A percentile compares a stretch with the other conserved stretches of the same genome.
Conservation (phyloP, 2,329 filamentous ascomycete genomes). For the Geosmithia putterillii region DNA sequence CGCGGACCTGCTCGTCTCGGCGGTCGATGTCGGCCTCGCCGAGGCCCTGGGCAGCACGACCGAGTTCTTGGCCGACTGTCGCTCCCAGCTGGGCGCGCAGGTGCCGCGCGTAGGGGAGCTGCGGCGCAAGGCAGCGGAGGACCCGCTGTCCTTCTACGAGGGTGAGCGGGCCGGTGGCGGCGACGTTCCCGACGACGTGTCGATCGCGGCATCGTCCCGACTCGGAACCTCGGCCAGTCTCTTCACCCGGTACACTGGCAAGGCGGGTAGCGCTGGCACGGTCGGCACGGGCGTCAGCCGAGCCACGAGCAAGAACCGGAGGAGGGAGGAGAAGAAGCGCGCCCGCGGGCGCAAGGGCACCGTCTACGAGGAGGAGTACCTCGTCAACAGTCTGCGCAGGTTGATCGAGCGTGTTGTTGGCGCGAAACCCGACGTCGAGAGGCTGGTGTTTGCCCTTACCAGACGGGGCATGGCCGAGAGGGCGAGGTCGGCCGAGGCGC, state of each 20-base stretch:
- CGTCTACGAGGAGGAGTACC: conserved; percentile 95
- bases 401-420: conserved; percentile 73
- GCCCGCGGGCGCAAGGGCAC: conserved; percentile 91
- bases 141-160: conserved; percentile 83
- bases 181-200: conserved; percentile 85
- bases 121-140: conserved; percentile 64
- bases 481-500: conserved; percentile 62
- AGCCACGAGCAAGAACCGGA: conserved; percentile 76
- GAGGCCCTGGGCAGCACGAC: conserved; percentile 75
- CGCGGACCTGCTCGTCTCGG: conserved; percentile 48
- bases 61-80: conserved; percentile 89
- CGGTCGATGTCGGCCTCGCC: conserved; percentile 67
- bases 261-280: conserved; percentile 47
- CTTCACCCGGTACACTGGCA: conserved; percentile 85
- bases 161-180: conserved; percentile 51
- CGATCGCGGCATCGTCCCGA: conserved; percentile 70
- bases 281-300: conserved; percentile 62
- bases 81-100: conserved; percentile 70
- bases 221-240: conserved; percentile 74
- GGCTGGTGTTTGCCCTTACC: conserved; percentile 65
- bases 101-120: conserved; percentile 78
- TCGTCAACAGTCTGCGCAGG: conserved; percentile 75
- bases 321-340: conserved; percentile 87
- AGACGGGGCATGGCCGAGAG: conserved; percentile 79
- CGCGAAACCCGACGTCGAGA: conserved; percentile 57